phyloP scores from a whole-genome alignment of 1,284 basidiomycete genomes.

The Naganishia albida region DNA sequence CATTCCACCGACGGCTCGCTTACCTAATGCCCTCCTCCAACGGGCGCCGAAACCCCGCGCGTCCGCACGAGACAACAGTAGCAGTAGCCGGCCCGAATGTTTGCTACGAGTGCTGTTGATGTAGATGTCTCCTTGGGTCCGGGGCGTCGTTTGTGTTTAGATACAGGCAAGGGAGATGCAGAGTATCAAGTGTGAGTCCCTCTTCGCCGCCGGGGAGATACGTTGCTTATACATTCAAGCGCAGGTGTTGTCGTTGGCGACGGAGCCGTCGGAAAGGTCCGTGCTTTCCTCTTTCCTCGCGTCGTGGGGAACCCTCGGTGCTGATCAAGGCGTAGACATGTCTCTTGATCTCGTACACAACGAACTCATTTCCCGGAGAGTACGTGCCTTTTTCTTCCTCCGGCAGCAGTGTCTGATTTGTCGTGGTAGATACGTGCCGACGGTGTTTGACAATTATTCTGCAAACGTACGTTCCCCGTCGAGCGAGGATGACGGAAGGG shows the following conservation, averaged over 20 bases:
- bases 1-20: neutral
- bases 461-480: constrained; percentile 37
- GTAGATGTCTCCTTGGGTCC: no score
- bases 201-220: neutral
- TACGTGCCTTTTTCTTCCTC: constrained; percentile 36
- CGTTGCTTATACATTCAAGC: neutral
- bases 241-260: constrained; percentile 89
- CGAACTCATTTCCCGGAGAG: constrained; percentile 54
- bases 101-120: no score
- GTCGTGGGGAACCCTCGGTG: neutral
- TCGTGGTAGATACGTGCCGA: constrained; percentile 51
- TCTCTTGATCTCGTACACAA: constrained; percentile 54
- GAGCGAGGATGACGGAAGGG: no score
- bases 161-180: constrained; percentile 21
- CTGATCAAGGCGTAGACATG: constrained; percentile 44
- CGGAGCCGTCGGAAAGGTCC: constrained; percentile 97
- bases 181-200: constrained; percentile 34
- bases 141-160: no score
- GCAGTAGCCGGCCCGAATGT: no score
- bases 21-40: neutral
- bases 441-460: constrained; percentile 54
- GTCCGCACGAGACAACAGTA: neutral
- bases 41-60: neutral
- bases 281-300: constrained; percentile 39
- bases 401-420: neutral